These are phyloP conservation scores for Hyparrhenia diplandra DNA, from an alignment of 176 grass and related monocot genomes.

Conservation along the genomic window DNA sequence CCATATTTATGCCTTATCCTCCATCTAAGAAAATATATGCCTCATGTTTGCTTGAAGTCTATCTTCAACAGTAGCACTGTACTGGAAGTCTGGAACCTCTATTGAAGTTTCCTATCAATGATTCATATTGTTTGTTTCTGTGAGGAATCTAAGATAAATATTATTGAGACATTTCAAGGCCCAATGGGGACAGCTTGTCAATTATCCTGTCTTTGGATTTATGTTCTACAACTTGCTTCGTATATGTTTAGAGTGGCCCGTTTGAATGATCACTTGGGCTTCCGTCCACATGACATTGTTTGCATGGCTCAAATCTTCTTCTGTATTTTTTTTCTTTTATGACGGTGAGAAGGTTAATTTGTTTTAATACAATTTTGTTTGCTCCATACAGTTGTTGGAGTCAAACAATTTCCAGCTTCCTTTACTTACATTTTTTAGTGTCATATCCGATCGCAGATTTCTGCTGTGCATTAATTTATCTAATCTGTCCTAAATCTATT, in stretches of 20 bases:
- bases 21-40: neutral
- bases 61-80: constrained; percentile 24
- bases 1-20: neutral
- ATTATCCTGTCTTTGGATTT: constrained; percentile 17
- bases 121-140: neutral
- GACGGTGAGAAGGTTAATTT: neutral
- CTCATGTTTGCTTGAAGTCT: neutral
- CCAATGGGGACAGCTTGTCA: neutral
- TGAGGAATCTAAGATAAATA: neutral
- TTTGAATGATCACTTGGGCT: neutral
- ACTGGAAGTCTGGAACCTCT: constrained; percentile 6
- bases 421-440: neutral
- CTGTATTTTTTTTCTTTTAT: no score
- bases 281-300: no score
- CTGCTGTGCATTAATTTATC: constrained; percentile 9
- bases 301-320: neutral
- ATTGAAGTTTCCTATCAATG: neutral
- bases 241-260: neutral
- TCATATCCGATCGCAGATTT: neutral
- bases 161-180: neutral
- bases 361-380: neutral
- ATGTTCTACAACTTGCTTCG: constrained; percentile 17
- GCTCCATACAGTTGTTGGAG: constrained; percentile 2
- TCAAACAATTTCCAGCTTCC: neutral
- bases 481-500: constrained; percentile 29